Conservation (phyloP, 1,284 basidiomycete species). For the Tilletia caries region DNA sequence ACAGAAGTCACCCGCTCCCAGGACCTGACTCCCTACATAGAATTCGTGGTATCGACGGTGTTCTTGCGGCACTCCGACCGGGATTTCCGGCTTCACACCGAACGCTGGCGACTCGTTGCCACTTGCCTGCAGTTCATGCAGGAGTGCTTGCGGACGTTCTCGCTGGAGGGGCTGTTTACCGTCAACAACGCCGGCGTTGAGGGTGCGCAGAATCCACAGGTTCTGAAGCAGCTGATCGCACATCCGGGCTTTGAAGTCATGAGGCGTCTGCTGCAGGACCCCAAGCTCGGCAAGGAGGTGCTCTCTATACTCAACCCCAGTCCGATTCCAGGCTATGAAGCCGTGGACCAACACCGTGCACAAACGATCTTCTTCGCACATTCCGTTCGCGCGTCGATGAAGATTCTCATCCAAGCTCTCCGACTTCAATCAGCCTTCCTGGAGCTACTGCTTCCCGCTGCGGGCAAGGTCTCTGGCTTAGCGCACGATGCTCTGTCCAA, state of each 20-base stretch:
- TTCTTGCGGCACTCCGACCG: constrained; percentile 62
- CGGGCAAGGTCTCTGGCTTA: constrained; percentile 47
- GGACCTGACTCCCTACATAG: constrained; percentile 68
- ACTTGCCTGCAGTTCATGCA: constrained; percentile 81
- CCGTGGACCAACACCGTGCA: constrained; percentile 68
- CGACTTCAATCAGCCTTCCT: constrained; percentile 84
- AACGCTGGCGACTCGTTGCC: constrained; percentile 84
- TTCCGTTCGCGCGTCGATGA: constrained; percentile 1
- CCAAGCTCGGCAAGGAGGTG: constrained; percentile 68
- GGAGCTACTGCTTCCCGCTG: constrained; percentile 77
- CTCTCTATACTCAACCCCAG: constrained; percentile 65
- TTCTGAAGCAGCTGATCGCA: constrained; percentile 56
- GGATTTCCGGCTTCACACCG: constrained; percentile 70
- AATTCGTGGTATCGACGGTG: constrained; percentile 84
- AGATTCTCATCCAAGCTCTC: constrained; percentile 61
- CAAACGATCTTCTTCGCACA: constrained; percentile 62
- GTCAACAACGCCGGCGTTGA: constrained; percentile 23
- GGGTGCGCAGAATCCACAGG: constrained; percentile 40
- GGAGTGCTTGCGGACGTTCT: constrained; percentile 67
- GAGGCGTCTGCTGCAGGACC: constrained; percentile 71
- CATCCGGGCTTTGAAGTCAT: constrained; percentile 89
- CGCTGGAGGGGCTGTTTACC: constrained; percentile 23
- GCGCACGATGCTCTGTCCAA: constrained; percentile 17
- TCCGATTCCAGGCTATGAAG: constrained; percentile 46
- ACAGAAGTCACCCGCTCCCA: constrained; percentile 17